Evolutionary conservation across 495 filamentous ascomycete genomes (phyloP), one percentile per base, ranked within the genome.

Genomic region (Cairneyella variabilis): DNA sequence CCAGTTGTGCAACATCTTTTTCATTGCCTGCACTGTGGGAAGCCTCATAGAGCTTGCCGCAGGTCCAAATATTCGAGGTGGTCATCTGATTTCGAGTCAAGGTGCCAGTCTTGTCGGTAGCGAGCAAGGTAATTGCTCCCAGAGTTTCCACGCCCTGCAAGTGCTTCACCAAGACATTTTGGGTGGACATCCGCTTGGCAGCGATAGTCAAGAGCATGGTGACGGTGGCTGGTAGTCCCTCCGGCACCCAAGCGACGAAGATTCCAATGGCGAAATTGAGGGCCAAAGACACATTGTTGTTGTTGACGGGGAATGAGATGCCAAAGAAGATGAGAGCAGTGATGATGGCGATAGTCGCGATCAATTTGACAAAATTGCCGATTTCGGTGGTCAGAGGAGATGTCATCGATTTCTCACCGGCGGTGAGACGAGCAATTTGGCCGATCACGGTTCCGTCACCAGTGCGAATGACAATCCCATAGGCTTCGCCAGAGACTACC

Each of bases 71-170:
- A 8, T 69, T 71, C 43, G 67, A 73, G 34, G 75, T 69, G 44
- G 66, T 65, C 76, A 79, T 73, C 58, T 74, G 64, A 61, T 80
- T 75, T 56, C 76, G 64, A 23, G 62, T 69, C 54, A 57, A 54
- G 21, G 64, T 85, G 23, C 82, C 82, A 3, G 82, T 85, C 63
- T 85, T 85, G 66, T 85, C 82, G 14, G 82, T 62, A 7, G 50
- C 68, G 36, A 70, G 38, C 9, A 70, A 27, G n/a, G 62, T 68
- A 42, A 71, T 64, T 28, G 59, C 60, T 23, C 67, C 63, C 0
- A 60, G 36, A 42, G 57, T 63, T 59, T 71, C 67, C 11, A 71
- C 68, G 10, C 65, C 67, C 26, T 61, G 48, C 38, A 71, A 55
- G 45, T 59, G 54, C 42, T 71, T 71, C 20, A 57, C 54, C 8